Evolutionary conservation across 805 yeast genomes (phyloP), one percentile per base, ranked within the genome.

Genomic region (Kluyveromyces nonfermentans): DNA sequence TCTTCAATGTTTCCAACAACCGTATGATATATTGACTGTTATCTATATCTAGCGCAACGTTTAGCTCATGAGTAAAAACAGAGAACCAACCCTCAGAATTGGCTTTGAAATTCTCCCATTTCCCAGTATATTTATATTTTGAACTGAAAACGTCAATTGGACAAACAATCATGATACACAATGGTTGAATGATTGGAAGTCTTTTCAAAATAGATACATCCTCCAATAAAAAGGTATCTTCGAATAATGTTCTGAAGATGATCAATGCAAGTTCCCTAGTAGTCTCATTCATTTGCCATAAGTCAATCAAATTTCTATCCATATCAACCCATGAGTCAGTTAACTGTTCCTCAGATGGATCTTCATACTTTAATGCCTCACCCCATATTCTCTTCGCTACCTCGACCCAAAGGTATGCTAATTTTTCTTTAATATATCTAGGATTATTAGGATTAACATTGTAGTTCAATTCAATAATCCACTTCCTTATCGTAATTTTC

Each of bases 341-440:
- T 28, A 74, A 64, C 42, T 78, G 80, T 43, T 72, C 70, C 34
- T 56, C 61, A 6, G 53, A 33, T 17, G 59, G 57, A 9, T 53
- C 46, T 15, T 54, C 57, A 22, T 54, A 58, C 46, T 63, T 71
- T n/a, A 84, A 63, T 47, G 75, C 78, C 33, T 76, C 70, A 15
- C 97, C 96, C 98, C 98, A 93, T 25, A 80, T 73, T 45, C 95
- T 73, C 57, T 93, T 93, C 9, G 96, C 95, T 7, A 93, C 70
- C 35, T 85, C 82, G 0, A 85, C 96, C 97, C 97, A 89, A 20
- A 93, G 65, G 50, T 77, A 82, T 12, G 97, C 95, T 34, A 89
- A 58, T 63, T 93, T 93, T 59, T 89, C 97, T 56, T 82, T 85
- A 45, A 93, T 71, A 55, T 82, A 94, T 61, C 87, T 90, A 6